phyloP scores from a whole-genome alignment of 1,284 basidiomycete species.

The Vanrija sp. region DNA sequence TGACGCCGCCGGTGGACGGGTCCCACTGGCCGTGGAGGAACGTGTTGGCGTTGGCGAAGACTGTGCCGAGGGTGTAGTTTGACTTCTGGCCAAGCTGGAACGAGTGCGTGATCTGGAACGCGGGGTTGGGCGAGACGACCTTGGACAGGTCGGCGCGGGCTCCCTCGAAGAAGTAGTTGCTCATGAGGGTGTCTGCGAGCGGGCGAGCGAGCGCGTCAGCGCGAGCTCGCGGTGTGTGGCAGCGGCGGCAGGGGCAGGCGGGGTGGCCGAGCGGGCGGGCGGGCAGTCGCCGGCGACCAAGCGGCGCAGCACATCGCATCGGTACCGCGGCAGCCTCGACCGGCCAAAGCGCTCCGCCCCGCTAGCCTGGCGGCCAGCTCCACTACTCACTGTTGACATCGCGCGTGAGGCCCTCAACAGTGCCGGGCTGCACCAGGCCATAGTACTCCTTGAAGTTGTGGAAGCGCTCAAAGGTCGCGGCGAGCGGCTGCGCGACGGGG shows the following conservation, averaged over 20 bases:
- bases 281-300: no score
- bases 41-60: slow-evolving; percentile 70
- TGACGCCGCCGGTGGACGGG: slow-evolving; percentile 78
- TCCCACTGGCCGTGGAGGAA: slow-evolving; percentile 93
- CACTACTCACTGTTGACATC: slow-evolving; percentile 73
- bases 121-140: slow-evolving; percentile 84
- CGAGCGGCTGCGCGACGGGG: slow-evolving; percentile 54
- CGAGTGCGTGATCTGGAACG: slow-evolving; percentile 97
- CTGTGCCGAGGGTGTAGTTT: slow-evolving; percentile 90
- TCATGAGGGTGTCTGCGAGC: slow-evolving; percentile 74
- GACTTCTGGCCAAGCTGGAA: slow-evolving; percentile 66
- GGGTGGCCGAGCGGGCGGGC: no score
- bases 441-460: slow-evolving; percentile 73
- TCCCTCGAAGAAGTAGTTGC: slow-evolving; percentile 96
- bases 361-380: no score
- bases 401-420: slow-evolving; percentile 82
- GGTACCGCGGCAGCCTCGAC: no score
- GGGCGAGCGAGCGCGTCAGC: slow-evolving; percentile 1
- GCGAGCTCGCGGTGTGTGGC: background rate
- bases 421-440: slow-evolving; percentile 80
- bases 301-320: no score
- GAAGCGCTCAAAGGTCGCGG: slow-evolving; percentile 66
- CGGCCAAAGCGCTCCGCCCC: no score
- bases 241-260: background rate
- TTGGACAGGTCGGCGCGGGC: slow-evolving; percentile 94